Base-by-base conservation (phyloP, 2,329 filamentous ascomycete species). In the Pestalotiopsis sp. region DNA sequence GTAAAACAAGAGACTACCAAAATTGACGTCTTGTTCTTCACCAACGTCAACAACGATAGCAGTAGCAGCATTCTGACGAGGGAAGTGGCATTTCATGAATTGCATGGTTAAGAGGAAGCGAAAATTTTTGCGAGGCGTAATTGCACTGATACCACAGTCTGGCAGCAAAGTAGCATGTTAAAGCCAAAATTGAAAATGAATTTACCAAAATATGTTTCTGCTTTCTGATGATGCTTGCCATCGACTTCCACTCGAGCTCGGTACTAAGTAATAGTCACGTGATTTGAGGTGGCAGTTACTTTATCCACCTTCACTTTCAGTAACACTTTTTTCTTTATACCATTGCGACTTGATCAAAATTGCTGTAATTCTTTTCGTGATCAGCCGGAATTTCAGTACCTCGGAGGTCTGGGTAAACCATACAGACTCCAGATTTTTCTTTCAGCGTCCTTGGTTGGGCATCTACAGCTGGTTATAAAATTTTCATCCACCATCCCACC, bases 1-100 rank as follows among this genome's bases (percentile, higher is more conserved):
- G 57, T 72, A 69, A 68, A 41, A 31, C 27, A 31, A 31, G 27
- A 31, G 27, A 31, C 27, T 31, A 31, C 6, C 27, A 31, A 31
- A 31, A 6, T 7, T 6, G 27, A 7, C 27, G 7, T 31, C 27
- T 31, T 31, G 27, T 31, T 31, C 7, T 31, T 7, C 6, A 31
- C 27, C 27, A 6, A 31, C 27, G 7, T 31, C 27, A 52, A 52
- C 4, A 5, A 17, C 17, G 45, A 52, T 4, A n/a, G n/a, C 45
- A 17, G 17, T 14, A n/a, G 5, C 17, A 52, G 45, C 45, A 52
- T 52, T 31, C 17, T 17, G 17, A 52, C 4, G 9, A 2, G 45
- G 45, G 17, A 9, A 52, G 7, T 9, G 14, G 45, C 45, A 20
- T 17, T 20, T 17, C 17, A n/a, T 20, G 45, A 52, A 52, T n/a